These are phyloP conservation scores for Dalechampia spathulata DNA, from an alignment of 441 rosid species.

Conservation along the genomic window DNA sequence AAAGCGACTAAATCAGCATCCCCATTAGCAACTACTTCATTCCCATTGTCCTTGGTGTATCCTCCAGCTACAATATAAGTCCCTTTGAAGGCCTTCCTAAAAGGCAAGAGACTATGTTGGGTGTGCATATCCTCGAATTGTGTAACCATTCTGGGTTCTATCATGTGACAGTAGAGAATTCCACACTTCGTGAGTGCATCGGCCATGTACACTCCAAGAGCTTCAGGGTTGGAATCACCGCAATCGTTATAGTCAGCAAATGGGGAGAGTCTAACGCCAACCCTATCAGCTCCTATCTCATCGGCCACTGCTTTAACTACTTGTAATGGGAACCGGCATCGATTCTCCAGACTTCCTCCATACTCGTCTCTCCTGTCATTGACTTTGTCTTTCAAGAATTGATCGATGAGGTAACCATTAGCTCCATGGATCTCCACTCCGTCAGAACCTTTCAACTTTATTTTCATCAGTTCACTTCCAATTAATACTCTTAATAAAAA, in stretches of 20 bases:
- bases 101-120: conserved; percentile 11
- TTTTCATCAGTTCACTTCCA: too few species aligned
- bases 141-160: conserved; percentile 35
- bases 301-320: conserved; percentile 43
- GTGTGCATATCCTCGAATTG: conserved; percentile 9
- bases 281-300: conserved; percentile 53
- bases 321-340: conserved; percentile 55
- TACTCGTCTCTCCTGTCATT: conserved; percentile 65
- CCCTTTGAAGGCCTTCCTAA: conserved; percentile 45
- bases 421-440: conserved; percentile 86
- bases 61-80: conserved; percentile 41
- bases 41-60: conserved; percentile 20
- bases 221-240: conserved; percentile 51
- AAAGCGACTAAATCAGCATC: conserved; percentile 23
- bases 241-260: conserved; percentile 75
- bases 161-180: conserved; percentile 45
- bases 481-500: too few species aligned
- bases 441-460: conserved; percentile 45
- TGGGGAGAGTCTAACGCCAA: conserved; percentile 66
- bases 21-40: conserved; percentile 15
- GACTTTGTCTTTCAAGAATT: conserved; percentile 66
- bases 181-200: conserved; percentile 41
- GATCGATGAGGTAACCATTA: conserved; percentile 81
- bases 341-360: conserved; percentile 57
- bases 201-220: conserved; percentile 54